These are phyloP conservation scores for Biscogniauxia mediterranea DNA, from an alignment of 2,329 filamentous ascomycete genomes.

Conservation along the genomic window DNA sequence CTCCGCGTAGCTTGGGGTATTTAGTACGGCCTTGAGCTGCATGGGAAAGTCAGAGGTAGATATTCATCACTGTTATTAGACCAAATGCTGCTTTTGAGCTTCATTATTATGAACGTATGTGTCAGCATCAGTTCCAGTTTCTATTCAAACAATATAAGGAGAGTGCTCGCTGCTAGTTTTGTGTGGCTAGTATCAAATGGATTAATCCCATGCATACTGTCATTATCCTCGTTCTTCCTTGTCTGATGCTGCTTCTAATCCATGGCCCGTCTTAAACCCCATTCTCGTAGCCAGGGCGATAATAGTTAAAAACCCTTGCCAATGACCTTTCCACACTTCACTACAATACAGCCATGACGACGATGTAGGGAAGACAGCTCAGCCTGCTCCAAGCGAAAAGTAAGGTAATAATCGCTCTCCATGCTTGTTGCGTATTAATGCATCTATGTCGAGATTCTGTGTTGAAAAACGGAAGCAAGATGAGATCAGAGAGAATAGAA, in stretches of 20 bases:
- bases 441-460: background rate
- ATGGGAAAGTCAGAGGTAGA: constrained; percentile 5
- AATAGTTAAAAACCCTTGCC: constrained; percentile 50
- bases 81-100: background rate
- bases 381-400: constrained; percentile 51
- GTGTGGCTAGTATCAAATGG: constrained; percentile 40
- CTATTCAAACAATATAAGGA: no score
- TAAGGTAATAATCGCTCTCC: constrained; percentile 46
- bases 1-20: constrained; percentile 44
- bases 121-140: no score
- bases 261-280: constrained; percentile 45
- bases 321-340: constrained; percentile 52
- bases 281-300: constrained; percentile 48
- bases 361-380: constrained; percentile 47
- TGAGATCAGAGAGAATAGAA: no score
- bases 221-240: constrained; percentile 25
- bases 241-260: constrained; percentile 39
- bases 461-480: background rate
- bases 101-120: background rate
- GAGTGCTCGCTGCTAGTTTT: background rate
- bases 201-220: constrained; percentile 16
- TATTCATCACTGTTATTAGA: constrained; percentile 4
- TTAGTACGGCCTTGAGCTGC: constrained; percentile 40
- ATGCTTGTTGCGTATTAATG: constrained; percentile 6
- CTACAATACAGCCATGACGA: constrained; percentile 49